Conservation (phyloP, 2,329 filamentous ascomycete species). For the Penicillium hesseltinei region DNA sequence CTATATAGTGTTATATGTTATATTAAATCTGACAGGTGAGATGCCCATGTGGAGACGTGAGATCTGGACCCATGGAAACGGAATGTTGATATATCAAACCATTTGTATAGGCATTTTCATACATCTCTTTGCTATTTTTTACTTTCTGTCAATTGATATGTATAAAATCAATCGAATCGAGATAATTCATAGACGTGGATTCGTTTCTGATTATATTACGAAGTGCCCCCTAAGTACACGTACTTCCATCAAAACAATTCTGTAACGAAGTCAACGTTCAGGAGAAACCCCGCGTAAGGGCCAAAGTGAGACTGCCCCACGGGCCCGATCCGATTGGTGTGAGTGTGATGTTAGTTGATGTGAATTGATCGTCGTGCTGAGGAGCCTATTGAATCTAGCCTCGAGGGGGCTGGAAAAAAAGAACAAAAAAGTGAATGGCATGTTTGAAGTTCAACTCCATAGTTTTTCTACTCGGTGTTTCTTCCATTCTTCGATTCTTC, state of each 20-base stretch:
- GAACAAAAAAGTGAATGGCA: no score
- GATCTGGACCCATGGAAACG: background rate
- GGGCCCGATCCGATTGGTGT: constrained; percentile 2
- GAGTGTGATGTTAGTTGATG: background rate
- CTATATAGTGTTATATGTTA: background rate
- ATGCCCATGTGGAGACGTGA: background rate
- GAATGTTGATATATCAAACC: background rate
- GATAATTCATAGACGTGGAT: background rate
- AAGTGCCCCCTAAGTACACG: no score
- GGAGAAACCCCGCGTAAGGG: constrained; percentile 2
- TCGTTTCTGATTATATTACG: background rate
- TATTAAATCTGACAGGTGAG: background rate
- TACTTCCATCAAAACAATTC: no score
- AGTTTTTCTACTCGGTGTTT: background rate
- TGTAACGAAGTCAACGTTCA: background rate
- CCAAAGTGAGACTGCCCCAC: background rate
- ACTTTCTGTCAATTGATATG: no score
- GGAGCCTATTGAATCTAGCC: constrained; percentile 5
- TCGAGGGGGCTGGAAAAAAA: background rate
- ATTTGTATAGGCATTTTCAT: background rate
- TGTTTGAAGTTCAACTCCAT: background rate
- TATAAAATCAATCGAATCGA: background rate
- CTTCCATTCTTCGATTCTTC: constrained; percentile 7
- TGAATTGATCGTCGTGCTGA: constrained; percentile 2
- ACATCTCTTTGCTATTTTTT: no score